Conservation (phyloP, 495 filamentous ascomycete species). For the Penicillium cinerascens region DNA sequence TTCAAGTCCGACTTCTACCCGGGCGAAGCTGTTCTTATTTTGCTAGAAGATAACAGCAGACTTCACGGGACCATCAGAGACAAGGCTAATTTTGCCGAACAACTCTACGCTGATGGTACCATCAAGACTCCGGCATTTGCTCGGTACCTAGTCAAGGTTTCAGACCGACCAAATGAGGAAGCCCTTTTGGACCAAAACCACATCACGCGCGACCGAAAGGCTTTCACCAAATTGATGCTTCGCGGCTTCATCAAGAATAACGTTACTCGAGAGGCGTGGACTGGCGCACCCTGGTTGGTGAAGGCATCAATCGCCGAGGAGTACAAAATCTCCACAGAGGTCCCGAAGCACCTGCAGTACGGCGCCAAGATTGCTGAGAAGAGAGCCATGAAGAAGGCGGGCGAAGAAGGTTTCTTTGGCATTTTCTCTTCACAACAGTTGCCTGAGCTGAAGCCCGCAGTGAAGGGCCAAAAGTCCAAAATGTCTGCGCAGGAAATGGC, state of each 20-base stretch:
- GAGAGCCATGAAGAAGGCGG: constrained; percentile 69
- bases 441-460: constrained; percentile 76
- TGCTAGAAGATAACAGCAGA: constrained; percentile 65
- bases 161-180: constrained; percentile 67
- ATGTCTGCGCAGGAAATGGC: constrained; percentile 41
- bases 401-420: constrained; percentile 51
- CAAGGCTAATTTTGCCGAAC: constrained; percentile 72
- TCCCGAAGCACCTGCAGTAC: constrained; percentile 79
- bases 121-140: constrained; percentile 63
- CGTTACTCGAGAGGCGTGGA: constrained; percentile 86
- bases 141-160: constrained; percentile 74
- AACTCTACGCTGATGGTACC: constrained; percentile 60
- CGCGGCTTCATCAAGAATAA: constrained; percentile 94
- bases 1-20: constrained; percentile 94
- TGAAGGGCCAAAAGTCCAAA: constrained; percentile 73
- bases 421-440: constrained; percentile 56
- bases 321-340: constrained; percentile 78
- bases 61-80: constrained; percentile 77
- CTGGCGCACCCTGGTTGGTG: constrained; percentile 91
- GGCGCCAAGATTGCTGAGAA: constrained; percentile 74
- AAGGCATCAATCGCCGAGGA: constrained; percentile 79
- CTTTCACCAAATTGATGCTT: constrained; percentile 93
- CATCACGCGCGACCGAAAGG: constrained; percentile 82
- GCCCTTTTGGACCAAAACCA: constrained; percentile 75
- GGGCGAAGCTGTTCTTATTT: constrained; percentile 77